phyloP scores from a whole-genome alignment of 495 filamentous ascomycete genomes.

The Tuber microsphaerosporum region DNA sequence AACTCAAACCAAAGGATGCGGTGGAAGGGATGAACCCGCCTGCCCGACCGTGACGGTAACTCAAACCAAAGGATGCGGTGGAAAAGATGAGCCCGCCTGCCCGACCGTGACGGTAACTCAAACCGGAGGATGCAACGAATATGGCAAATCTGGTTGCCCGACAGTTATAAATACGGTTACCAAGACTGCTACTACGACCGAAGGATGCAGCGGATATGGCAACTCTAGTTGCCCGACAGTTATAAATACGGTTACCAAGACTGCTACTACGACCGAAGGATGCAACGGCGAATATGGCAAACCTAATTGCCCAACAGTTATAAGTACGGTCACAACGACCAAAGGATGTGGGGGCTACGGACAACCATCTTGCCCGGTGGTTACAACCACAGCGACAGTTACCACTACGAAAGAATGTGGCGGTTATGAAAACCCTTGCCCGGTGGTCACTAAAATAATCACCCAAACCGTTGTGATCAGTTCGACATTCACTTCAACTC shows the following conservation, averaged over 20 bases:
- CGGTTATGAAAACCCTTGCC: background rate
- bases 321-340: too few relatives aligned
- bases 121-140: background rate
- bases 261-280: background rate
- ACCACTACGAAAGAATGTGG: background rate
- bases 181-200: constrained; percentile 4
- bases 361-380: background rate
- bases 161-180: background rate
- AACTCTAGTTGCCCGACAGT: too few relatives aligned
- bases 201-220: too few relatives aligned
- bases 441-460: constrained; percentile 7
- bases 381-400: background rate
- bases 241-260: too few relatives aligned
- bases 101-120: constrained; percentile 13
- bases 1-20: too few relatives aligned
- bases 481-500: constrained; percentile 22
- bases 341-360: background rate
- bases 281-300: background rate
- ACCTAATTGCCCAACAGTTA: too few relatives aligned
- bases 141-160: too few relatives aligned
- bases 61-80: background rate
- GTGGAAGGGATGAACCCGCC: too few relatives aligned
- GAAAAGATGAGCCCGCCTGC: background rate
- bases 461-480: constrained; percentile 25
- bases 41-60: background rate